A percentile compares a stretch with the other conserved stretches of the same genome.
These are phyloP conservation scores for Physaria fendleri DNA, from an alignment of 345 rosid genomes.

Conservation along the genomic window DNA sequence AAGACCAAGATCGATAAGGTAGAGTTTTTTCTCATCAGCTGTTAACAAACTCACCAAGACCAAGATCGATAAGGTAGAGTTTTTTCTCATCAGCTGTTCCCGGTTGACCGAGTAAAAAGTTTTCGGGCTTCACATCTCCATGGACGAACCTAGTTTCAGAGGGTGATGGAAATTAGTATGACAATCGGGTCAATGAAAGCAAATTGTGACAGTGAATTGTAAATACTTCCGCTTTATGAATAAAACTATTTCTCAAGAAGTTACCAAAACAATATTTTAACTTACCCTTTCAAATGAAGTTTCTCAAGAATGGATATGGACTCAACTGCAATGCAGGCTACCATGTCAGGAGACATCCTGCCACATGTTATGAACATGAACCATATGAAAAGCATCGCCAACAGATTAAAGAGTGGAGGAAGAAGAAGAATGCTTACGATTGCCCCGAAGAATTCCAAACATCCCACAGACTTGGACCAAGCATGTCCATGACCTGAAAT, in stretches of 20 bases:
- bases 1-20: too few relatives aligned
- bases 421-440: slow-evolving; percentile 43
- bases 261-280: background rate
- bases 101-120: slow-evolving; percentile 85
- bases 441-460: slow-evolving; percentile 87
- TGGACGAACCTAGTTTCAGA: slow-evolving; percentile 51
- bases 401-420: background rate
- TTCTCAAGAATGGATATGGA: slow-evolving; percentile 89
- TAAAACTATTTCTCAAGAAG: background rate
- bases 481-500: slow-evolving; percentile 92
- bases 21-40: too few relatives aligned
- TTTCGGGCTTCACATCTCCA: slow-evolving; percentile 96
- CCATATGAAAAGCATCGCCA: background rate
- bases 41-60: too few relatives aligned
- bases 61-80: slow-evolving; percentile 85
- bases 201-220: background rate
- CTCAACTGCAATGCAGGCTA: slow-evolving; percentile 91
- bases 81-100: slow-evolving; percentile 80
- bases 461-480: slow-evolving; percentile 99
- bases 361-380: slow-evolving; percentile 11
- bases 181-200: background rate
- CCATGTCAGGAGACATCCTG: slow-evolving; percentile 89
- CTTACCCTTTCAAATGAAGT: slow-evolving; percentile 82
- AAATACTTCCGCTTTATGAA: background rate
- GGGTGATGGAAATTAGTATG: background rate